Percentiles rank a stretch among this genome's conserved stretches.
Evolutionary conservation across 2,329 filamentous ascomycete genomes (phyloP).

Genomic region (Chaetoscypha palmicola): DNA sequence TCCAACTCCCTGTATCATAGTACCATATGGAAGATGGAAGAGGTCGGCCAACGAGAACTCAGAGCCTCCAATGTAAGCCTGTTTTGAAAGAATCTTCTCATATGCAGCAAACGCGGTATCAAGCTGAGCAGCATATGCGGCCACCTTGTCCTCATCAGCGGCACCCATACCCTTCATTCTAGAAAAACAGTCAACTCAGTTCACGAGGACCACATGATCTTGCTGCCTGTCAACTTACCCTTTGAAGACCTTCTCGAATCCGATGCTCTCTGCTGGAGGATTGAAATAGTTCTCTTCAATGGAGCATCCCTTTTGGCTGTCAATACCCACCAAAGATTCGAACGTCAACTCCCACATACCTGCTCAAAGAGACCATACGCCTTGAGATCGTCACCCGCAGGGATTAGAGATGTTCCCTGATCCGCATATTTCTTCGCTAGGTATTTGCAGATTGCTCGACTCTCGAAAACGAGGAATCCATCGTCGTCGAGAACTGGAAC

Average conservation of each 20-base stretch:
- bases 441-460: constrained; percentile 30
- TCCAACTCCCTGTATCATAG: constrained; percentile 14
- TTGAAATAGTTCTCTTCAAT: constrained; percentile 26
- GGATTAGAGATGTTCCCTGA: constrained; percentile 24
- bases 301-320: constrained; percentile 18
- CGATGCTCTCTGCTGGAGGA: constrained; percentile 10
- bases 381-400: constrained; percentile 21
- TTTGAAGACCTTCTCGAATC: constrained; percentile 21
- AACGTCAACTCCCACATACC: constrained; percentile 14
- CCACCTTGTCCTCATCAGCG: constrained; percentile 15
- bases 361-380: constrained; percentile 23
- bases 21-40: constrained; percentile 24
- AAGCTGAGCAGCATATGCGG: constrained; percentile 8
- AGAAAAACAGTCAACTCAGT: not conserved
- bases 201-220: too few species aligned
- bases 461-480: constrained; percentile 30
- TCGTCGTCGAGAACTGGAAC: constrained; percentile 32
- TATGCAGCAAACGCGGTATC: constrained; percentile 21
- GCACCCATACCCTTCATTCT: constrained; percentile 8
- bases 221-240: constrained; percentile 3
- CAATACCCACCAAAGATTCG: too few species aligned
- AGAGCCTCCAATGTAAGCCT: constrained; percentile 26
- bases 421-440: constrained; percentile 28
- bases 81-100: constrained; percentile 23
- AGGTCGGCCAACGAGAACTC: constrained; percentile 26